Evolutionary conservation across 495 filamentous ascomycete genomes (phyloP), one percentile per base, ranked within the genome.

Genomic region (Hyaloscypha finlandica): DNA sequence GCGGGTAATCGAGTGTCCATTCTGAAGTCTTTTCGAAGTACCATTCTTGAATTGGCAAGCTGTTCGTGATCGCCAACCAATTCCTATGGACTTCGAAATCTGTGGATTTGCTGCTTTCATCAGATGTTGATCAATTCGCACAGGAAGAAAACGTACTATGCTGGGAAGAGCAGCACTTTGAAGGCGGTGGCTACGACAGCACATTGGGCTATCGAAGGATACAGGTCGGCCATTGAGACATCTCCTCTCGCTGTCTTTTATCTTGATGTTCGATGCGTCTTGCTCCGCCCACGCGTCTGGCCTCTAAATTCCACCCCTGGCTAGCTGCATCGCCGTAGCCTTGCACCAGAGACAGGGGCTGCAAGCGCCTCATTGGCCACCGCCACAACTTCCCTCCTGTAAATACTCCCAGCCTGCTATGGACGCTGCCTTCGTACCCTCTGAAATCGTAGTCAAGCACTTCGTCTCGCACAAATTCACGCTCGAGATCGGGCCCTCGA

Each of bases 1-100:
- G 95, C 1, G 95, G 95, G 76, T 99, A 99, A 78, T 99, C 95
- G 69, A 99, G 90, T 0, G 95, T 97, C 95, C 95, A 99, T 90
- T 97, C 90, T 11, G 95, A 98, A 3, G 93, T 96, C 82, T 92
- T 90, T 80, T 99, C 95, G 72, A 88, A 95, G 80, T 97, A 97
- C 94, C 94, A 99, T 73, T 95, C 84, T 80, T 91, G 85, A 42
- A 93, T 81, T 1, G 95, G 92, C 37, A 97, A 81, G 31, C 90
- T 97, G 79, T 96, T 84, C 3, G 95, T 97, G 63, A 97, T 91
- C 63, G 95, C 94, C 33, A 99, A 85, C 95, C 95, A 99, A 79
- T 97, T 98, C 62, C 95, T 89, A 77, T 98, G 95, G 61, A 97
- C 95, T 75, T 98, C 95, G 72, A 97, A 99, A 76, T 99, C 95